Base-by-base conservation (phyloP, 2,329 filamentous ascomycete genomes). In the Alternaria arbusti region DNA sequence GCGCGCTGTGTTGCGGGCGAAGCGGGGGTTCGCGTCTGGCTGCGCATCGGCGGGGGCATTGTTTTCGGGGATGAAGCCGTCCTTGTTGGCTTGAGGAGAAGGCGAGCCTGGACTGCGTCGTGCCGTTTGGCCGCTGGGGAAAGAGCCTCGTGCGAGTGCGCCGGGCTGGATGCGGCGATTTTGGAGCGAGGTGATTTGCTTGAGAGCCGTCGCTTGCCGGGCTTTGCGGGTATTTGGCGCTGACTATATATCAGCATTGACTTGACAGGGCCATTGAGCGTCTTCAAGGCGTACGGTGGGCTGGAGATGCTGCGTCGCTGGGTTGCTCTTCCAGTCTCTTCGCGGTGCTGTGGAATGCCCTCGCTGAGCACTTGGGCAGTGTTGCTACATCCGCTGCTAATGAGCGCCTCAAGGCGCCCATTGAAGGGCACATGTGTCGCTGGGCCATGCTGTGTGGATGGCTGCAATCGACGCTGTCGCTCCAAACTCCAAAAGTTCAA, bases 361-460 rank as follows among this genome's bases (percentile, higher is more conserved):
- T 71, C 45, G 69, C 54, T n/a, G 69, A 62, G 64, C 62, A 63
- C 55, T 68, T 72, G 22, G 69, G 52, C 26, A 64, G n/a, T 10
- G 62, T 40, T n/a, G 66, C 28, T 45, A 69, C 68, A 25, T 77
- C 72, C 22, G 57, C 65, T 25, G 50, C 36, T 3, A 78, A 32
- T 10, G 69, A 70, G 44, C 73, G 72, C 61, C 73, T 56, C 52
- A 78, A 61, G 17, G 68, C 66, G 61, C 76, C 75, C 70, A 76
- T 66, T 59, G 78, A 74, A n/a, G 77, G 73, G 74, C 73, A 75
- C 59, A 77, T 64, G 55, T 74, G 72, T 68, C 71, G 75, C 63
- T 76, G 75, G 60, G 75, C 74, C 78, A 80, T 80, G 72, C 65
- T 67, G 68, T 67, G 61, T 68, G 66, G 59, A 66, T 70, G 70